Evolutionary conservation across 2,329 filamentous ascomycete genomes (phyloP).

Genomic region (Verticillium alfalfae): DNA sequence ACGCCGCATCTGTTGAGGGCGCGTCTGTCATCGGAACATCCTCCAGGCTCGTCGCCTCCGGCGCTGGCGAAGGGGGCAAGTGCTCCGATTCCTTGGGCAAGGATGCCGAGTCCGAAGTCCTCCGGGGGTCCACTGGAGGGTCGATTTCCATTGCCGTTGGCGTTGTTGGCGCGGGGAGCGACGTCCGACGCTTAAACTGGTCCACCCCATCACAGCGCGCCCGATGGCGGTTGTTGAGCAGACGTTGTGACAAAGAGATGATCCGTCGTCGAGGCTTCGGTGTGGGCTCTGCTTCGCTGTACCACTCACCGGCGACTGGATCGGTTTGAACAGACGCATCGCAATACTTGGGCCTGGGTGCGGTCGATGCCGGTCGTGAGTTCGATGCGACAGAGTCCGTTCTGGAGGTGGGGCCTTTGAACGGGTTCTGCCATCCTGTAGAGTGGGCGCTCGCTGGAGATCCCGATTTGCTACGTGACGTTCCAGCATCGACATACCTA

Average conservation of each 20-base stretch:
- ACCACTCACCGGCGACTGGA: constrained; percentile 47
- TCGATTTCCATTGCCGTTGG: constrained; percentile 34
- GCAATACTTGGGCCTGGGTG: constrained; percentile 37
- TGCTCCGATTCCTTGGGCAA: constrained; percentile 5
- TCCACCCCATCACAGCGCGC: constrained; percentile 33
- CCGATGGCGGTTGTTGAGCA: constrained; percentile 43
- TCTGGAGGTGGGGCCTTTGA: constrained; percentile 19
- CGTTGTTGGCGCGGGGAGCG: constrained; percentile 19
- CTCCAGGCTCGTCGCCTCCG: not conserved
- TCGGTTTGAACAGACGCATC: constrained; percentile 52
- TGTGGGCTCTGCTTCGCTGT: constrained; percentile 28
- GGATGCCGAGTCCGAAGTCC: not conserved
- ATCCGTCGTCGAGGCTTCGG: constrained; percentile 40
- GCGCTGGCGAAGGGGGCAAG: constrained; percentile 1
- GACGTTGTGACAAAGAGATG: constrained; percentile 46
- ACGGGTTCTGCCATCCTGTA: constrained; percentile 22
- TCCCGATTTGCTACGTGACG: constrained; percentile 46
- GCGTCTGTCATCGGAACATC: constrained; percentile 17
- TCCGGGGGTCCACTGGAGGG: constrained; percentile 25
- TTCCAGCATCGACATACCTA: constrained; percentile 47
- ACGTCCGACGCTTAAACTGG: constrained; percentile 20
- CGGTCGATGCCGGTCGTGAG: constrained; percentile 32
- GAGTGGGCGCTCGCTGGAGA: constrained; percentile 42
- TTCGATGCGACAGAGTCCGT: constrained; percentile 20
- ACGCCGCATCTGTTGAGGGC: constrained; percentile 21